phyloP scores from a whole-genome alignment of 345 rosid genomes.

The Clarkia xantiana region DNA sequence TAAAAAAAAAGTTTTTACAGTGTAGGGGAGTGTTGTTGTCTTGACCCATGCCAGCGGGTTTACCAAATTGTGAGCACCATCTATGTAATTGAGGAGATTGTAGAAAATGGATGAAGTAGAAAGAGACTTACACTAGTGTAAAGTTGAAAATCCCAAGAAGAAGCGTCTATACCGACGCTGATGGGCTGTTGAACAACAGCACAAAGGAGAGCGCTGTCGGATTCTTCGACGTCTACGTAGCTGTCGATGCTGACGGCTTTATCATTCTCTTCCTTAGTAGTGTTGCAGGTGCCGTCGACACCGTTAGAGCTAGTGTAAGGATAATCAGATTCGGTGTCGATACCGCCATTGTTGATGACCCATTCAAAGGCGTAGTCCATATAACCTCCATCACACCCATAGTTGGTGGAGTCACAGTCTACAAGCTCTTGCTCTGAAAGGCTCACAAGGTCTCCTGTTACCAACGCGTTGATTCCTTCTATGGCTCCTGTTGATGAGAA shows the following conservation, averaged over 20 bases:
- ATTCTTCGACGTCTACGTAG: constrained; percentile 40
- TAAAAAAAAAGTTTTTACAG: constrained; percentile 3
- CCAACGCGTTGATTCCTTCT: constrained; percentile 55
- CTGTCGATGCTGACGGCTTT: constrained; percentile 49
- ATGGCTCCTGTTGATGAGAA: constrained; percentile 61
- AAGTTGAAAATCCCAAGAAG: constrained; percentile 62
- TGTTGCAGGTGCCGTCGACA: constrained; percentile 37
- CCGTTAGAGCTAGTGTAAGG: constrained; percentile 32
- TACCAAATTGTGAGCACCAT: too few relatives aligned
- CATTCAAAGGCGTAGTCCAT: constrained; percentile 75
- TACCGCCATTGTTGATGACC: constrained; percentile 54
- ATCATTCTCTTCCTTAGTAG: constrained; percentile 37
- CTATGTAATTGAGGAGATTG: not conserved
- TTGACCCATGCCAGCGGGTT: too few relatives aligned
- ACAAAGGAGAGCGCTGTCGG: constrained; percentile 50
- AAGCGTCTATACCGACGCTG: constrained; percentile 63
- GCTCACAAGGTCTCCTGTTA: constrained; percentile 38
- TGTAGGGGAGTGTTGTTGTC: not conserved
- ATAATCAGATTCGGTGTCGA: constrained; percentile 43
- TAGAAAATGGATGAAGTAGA: not conserved
- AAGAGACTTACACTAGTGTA: constrained; percentile 44
- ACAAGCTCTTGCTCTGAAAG: constrained; percentile 66
- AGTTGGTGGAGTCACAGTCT: constrained; percentile 41
- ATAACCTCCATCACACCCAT: constrained; percentile 67
- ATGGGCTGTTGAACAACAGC: constrained; percentile 58